Evolutionary conservation across 495 filamentous ascomycete species (phyloP).

Genomic region (Penicillium salamii): DNA sequence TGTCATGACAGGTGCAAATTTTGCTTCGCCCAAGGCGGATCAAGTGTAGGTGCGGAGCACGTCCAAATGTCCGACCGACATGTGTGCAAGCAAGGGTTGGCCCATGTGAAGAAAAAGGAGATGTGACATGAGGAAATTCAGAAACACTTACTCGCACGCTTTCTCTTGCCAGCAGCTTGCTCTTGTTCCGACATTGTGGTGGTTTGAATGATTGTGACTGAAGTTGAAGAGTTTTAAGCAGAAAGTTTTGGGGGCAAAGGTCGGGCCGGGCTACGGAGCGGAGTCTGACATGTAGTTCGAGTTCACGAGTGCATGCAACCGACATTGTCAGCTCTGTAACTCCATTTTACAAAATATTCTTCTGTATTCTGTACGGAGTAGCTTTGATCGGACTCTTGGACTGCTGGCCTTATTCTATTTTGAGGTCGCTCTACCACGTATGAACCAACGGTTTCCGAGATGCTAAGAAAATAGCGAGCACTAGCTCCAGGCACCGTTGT

Average conservation of each 20-base stretch:
- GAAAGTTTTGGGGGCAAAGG: background rate
- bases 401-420: background rate
- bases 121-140: background rate
- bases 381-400: no score
- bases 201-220: conserved; percentile 5
- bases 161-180: conserved; percentile 47
- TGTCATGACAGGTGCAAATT: no score
- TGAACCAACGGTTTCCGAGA: no score
- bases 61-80: no score
- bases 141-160: conserved; percentile 46
- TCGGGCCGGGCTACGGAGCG: background rate
- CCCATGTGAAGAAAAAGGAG: no score
- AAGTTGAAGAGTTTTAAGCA: conserved; percentile 23
- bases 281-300: no score
- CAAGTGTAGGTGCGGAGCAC: background rate
- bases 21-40: background rate
- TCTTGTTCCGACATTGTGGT: conserved; percentile 34
- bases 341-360: no score
- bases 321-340: no score
- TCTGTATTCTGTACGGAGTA: no score
- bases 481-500: background rate
- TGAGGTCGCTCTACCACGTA: background rate
- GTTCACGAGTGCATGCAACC: no score
- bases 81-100: no score
- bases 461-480: background rate